phyloP scores from a whole-genome alignment of 495 filamentous ascomycete genomes.

The Penicillium soppii region DNA sequence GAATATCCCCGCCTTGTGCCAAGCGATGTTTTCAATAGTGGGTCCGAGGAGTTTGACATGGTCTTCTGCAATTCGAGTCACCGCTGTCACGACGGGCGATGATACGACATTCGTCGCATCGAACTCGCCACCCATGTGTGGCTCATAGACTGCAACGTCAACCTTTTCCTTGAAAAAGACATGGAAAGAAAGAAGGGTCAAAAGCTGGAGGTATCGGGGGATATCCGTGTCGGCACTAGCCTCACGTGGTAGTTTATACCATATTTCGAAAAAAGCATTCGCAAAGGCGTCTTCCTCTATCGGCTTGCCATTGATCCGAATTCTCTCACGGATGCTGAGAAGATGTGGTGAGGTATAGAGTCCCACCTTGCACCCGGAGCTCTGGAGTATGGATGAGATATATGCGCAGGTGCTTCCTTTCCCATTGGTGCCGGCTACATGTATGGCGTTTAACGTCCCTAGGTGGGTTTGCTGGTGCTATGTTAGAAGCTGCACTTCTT shows the following conservation, averaged over 20 bases:
- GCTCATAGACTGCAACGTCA: constrained; percentile 68
- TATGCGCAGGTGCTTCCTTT: constrained; percentile 55
- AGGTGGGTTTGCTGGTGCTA: not conserved
- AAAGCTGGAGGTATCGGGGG: constrained; percentile 50
- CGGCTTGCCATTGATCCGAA: not conserved
- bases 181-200: constrained; percentile 72
- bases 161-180: constrained; percentile 65
- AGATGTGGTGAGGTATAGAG: constrained; percentile 80
- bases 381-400: constrained; percentile 44
- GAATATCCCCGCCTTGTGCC: not conserved
- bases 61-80: not conserved
- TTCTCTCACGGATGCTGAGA: not conserved
- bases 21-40: not conserved
- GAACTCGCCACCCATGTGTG: constrained; percentile 61
- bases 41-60: not conserved
- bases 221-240: not conserved
- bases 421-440: constrained; percentile 82
- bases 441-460: constrained; percentile 57
- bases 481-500: not conserved
- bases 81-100: not conserved
- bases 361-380: constrained; percentile 55
- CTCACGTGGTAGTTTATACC: constrained; percentile 6
- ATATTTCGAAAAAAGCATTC: constrained; percentile 2
- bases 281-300: constrained; percentile 4
- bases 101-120: not conserved